These are phyloP conservation scores for Herpetomonas muscarum DNA, from an alignment of 208 protist species.

Conservation along the genomic window DNA sequence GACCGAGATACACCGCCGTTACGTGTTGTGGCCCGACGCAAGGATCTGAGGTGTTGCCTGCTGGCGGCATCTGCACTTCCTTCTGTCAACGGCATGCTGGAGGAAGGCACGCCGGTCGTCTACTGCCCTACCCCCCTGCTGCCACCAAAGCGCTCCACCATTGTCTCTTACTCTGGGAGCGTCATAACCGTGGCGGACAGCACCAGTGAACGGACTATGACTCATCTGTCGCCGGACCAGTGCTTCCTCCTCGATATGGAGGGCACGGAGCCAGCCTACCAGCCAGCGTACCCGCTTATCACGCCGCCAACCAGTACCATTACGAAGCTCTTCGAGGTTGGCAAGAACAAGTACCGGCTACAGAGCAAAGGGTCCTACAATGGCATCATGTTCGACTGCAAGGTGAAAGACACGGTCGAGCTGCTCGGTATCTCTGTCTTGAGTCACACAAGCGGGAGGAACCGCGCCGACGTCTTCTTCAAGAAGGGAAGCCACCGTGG, in stretches of 20 bases:
- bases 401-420: conserved; percentile 60
- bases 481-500: conserved; percentile 65
- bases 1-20: conserved; percentile 14
- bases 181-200: conserved; percentile 52
- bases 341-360: conserved; percentile 64
- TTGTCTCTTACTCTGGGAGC: conserved; percentile 29
- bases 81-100: conserved; percentile 9
- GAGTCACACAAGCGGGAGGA: conserved; percentile 62
- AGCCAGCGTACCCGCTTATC: conserved; percentile 56
- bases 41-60: conserved; percentile 77
- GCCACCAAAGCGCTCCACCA: conserved; percentile 49
- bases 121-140: conserved; percentile 58
- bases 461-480: conserved; percentile 84
- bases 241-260: conserved; percentile 81
- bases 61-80: conserved; percentile 28
- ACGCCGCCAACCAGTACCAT: conserved; percentile 51
- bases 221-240: conserved; percentile 40
- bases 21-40: conserved; percentile 45
- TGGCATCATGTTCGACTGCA: conserved; percentile 90
- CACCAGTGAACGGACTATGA: conserved; percentile 48
- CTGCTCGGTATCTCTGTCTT: conserved; percentile 67
- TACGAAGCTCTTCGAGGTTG: conserved; percentile 78
- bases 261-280: conserved; percentile 29
- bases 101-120: conserved; percentile 44
- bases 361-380: conserved; percentile 79